Conservation (phyloP, 2,329 filamentous ascomycete genomes). For the Colletotrichum acutatum region DNA sequence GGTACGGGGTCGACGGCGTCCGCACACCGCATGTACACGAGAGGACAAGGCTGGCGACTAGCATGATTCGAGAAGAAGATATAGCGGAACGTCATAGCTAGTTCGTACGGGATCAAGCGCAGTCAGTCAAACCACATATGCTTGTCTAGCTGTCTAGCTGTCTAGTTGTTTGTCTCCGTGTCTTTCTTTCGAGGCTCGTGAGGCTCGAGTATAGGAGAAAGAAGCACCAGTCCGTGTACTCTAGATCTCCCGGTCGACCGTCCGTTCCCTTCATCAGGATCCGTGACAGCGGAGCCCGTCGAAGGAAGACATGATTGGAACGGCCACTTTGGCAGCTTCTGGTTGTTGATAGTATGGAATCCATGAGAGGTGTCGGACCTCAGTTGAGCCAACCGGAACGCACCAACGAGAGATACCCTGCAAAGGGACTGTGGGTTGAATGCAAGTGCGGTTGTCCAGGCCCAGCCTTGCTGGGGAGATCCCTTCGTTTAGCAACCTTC, state of each 20-base stretch:
- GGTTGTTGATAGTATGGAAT: not conserved
- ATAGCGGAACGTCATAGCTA: slow-evolving; percentile 12
- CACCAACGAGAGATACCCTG: not conserved
- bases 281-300: slow-evolving; percentile 30
- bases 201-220: not conserved
- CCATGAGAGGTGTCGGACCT: not conserved
- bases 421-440: slow-evolving; percentile 8
- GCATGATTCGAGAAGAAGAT: slow-evolving; percentile 11
- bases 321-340: not conserved
- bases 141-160: slow-evolving; percentile 6
- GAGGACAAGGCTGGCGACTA: slow-evolving; percentile 16
- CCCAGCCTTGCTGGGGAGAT: slow-evolving; percentile 2
- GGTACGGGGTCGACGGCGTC: slow-evolving; percentile 14
- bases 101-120: not conserved
- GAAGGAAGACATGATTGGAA: not conserved
- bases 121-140: not conserved
- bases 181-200: not conserved
- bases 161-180: not conserved
- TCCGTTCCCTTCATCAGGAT: slow-evolving; percentile 28
- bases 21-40: not conserved
- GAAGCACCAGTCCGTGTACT: slow-evolving; percentile 25
- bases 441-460: slow-evolving; percentile 6
- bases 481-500: not conserved
- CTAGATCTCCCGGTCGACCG: slow-evolving; percentile 19
- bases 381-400: slow-evolving; percentile 17